Percentiles rank a stretch among this genome's conserved stretches.
Conservation (phyloP, 495 filamentous ascomycete genomes). For the Cercophora samala region DNA sequence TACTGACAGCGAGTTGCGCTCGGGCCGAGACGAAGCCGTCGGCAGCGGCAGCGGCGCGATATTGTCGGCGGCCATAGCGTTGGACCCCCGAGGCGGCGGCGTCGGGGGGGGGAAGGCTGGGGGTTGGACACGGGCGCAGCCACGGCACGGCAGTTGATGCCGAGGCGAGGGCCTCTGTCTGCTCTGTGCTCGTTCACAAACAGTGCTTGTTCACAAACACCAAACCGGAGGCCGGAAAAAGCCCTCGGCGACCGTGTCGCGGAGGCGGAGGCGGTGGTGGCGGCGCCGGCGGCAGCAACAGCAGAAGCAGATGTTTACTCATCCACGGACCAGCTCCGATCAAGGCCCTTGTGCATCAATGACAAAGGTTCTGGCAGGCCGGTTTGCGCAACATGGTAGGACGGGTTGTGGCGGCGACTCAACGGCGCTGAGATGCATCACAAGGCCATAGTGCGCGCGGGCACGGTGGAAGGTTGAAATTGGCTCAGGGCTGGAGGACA, state of each 20-base stretch:
- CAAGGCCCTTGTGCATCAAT: slow-evolving; percentile 33
- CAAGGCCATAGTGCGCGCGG: slow-evolving; percentile 30
- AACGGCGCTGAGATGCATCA: slow-evolving; percentile 33
- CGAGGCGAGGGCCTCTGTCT: neutral
- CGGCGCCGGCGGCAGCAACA: slow-evolving; percentile 15
- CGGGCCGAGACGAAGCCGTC: slow-evolving; percentile 23
- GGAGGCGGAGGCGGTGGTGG: slow-evolving; percentile 7
- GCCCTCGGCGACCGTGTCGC: neutral
- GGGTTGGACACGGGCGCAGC: neutral
- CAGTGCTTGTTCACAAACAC: neutral
- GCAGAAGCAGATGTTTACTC: slow-evolving; percentile 23
- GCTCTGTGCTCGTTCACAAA: neutral
- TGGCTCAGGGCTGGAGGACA: slow-evolving; percentile 9
- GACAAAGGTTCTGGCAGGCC: slow-evolving; percentile 20
- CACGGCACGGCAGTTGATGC: neutral
- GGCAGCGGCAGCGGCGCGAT: slow-evolving; percentile 25
- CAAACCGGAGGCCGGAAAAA: neutral
- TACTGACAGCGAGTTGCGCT: slow-evolving; percentile 30
- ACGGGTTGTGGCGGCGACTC: slow-evolving; percentile 18
- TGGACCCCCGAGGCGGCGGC: neutral
- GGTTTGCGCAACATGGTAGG: slow-evolving; percentile 35
- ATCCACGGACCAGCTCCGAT: slow-evolving; percentile 24
- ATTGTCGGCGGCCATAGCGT: slow-evolving; percentile 33
- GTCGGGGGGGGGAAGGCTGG: neutral
- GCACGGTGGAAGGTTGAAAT: slow-evolving; percentile 15